Conservation (phyloP, 495 filamentous ascomycete genomes). For the Chaetomidium leptoderma region DNA sequence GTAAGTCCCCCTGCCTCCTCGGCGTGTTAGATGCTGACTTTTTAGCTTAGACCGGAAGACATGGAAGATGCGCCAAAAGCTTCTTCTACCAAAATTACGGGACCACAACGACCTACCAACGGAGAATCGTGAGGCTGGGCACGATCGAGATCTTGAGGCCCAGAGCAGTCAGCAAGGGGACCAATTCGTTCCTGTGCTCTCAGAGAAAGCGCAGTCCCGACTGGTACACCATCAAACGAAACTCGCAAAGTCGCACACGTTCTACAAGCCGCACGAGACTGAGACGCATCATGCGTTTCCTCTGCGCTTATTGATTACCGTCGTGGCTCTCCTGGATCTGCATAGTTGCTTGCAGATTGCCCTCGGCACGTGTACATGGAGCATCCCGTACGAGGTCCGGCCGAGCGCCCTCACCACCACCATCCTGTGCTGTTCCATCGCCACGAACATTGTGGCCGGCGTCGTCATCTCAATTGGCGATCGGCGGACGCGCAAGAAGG, state of each 20-base stretch:
- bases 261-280: slow-evolving; percentile 83
- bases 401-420: slow-evolving; percentile 69
- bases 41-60: slow-evolving; percentile 58
- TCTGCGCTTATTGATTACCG: slow-evolving; percentile 60
- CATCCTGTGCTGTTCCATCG: slow-evolving; percentile 71
- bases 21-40: not conserved
- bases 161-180: slow-evolving; percentile 41
- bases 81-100: slow-evolving; percentile 57
- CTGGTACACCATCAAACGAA: slow-evolving; percentile 70
- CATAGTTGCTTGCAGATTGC: slow-evolving; percentile 72
- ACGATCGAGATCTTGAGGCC: slow-evolving; percentile 18
- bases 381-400: slow-evolving; percentile 58
- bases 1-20: slow-evolving; percentile 5
- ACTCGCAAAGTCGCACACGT: slow-evolving; percentile 71
- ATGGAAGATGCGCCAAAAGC: slow-evolving; percentile 63
- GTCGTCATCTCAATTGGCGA: slow-evolving; percentile 70
- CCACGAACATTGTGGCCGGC: slow-evolving; percentile 66
- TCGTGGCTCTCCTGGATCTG: slow-evolving; percentile 69
- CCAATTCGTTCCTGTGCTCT: slow-evolving; percentile 52
- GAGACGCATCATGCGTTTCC: slow-evolving; percentile 75
- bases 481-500: slow-evolving; percentile 70
- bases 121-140: not conserved
- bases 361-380: slow-evolving; percentile 70
- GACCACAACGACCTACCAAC: slow-evolving; percentile 68
- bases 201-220: slow-evolving; percentile 55